Percentiles rank a stretch among this genome's conserved stretches.
Conservation (phyloP, 768 basidiomycete genomes). For the Suillus ampliporus region DNA sequence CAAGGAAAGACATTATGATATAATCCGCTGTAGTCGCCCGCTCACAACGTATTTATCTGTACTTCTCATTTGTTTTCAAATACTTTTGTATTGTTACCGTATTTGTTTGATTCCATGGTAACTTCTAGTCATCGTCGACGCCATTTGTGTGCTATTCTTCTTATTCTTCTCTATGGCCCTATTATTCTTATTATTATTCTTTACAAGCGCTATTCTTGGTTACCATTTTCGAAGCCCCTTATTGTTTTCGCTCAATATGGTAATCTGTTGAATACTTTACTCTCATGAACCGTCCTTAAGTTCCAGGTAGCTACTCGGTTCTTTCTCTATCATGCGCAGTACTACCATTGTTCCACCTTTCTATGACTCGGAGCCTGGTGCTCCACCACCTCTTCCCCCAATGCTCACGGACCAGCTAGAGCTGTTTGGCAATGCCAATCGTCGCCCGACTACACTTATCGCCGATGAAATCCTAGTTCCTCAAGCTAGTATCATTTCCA, state of each 20-base stretch:
- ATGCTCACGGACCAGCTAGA: constrained; percentile 13
- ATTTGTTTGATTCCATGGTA: neutral
- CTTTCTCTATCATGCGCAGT: constrained; percentile 5
- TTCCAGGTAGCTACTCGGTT: neutral
- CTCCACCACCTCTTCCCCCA: neutral
- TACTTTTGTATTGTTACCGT: neutral
- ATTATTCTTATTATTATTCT: too few species aligned
- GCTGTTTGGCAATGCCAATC: neutral
- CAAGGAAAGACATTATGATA: neutral
- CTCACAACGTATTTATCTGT: neutral
- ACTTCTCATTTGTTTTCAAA: neutral
- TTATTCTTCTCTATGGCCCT: too few species aligned
- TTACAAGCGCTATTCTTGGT: neutral
- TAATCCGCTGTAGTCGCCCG: neutral
- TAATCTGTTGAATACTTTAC: constrained; percentile 2
- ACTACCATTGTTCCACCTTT: constrained; percentile 11
- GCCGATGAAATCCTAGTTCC: constrained; percentile 6
- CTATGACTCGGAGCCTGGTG: neutral
- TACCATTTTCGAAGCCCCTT: neutral
- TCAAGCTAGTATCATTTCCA: neutral
- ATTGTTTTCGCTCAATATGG: neutral
- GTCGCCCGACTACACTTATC: neutral
- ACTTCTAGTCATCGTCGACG: neutral
- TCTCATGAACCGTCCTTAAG: neutral
- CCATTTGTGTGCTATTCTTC: too few species aligned